Conservation (phyloP, 345 rosid species). For the Conringia planisiliqua region DNA sequence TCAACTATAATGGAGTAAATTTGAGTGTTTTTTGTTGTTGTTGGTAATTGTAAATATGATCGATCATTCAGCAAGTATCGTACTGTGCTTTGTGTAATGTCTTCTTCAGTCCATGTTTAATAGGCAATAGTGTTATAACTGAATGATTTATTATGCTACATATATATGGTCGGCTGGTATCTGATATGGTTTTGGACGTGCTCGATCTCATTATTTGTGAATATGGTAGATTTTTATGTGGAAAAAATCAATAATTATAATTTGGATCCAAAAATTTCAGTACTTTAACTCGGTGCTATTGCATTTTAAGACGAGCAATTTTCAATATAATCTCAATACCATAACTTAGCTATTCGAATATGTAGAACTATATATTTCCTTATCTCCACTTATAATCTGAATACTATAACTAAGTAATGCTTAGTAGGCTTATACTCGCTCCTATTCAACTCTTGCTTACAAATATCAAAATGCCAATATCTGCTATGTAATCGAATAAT, state of each 20-base stretch:
- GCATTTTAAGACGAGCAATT: not conserved
- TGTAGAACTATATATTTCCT: not conserved
- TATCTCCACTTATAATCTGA: no score
- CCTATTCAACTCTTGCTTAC: not conserved
- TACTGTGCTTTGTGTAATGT: not conserved
- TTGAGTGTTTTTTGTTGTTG: no score
- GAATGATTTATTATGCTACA: not conserved
- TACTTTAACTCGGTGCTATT: not conserved
- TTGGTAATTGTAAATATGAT: no score
- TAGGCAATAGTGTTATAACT: not conserved
- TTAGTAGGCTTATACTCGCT: not conserved
- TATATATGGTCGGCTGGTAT: not conserved
- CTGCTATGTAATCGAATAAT: not conserved
- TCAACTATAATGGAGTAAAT: no score
- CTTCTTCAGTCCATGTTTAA: not conserved
- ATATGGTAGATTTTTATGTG: not conserved
- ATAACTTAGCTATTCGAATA: not conserved
- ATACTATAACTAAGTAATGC: not conserved
- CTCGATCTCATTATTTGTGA: not conserved
- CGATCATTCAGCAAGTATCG: no score
- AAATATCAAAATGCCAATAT: not conserved
- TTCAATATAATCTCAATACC: not conserved
- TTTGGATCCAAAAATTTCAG: no score
- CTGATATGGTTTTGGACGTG: not conserved
- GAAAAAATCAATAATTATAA: no score